phyloP scores from a whole-genome alignment of 2,329 filamentous ascomycete genomes.

The Gaeumannomyces tritici region DNA sequence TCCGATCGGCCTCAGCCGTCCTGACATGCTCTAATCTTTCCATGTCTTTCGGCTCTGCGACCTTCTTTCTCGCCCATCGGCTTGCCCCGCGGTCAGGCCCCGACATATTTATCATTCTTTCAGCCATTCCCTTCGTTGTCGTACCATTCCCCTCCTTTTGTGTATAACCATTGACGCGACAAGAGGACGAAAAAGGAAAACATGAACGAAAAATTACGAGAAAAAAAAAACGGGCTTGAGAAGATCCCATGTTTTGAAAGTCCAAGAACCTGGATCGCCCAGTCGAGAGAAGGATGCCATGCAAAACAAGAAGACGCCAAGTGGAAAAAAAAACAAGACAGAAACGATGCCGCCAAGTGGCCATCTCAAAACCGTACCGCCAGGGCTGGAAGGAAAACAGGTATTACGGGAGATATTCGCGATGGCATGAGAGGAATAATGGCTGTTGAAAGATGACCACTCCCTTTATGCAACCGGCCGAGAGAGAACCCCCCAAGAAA shows the following conservation, averaged over 20 bases:
- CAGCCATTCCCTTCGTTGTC: not conserved
- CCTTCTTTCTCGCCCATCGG: not conserved
- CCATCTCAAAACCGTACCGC: not conserved
- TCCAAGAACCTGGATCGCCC: conserved; percentile 5
- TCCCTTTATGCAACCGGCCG: conserved; percentile 1
- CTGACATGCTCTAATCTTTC: not conserved
- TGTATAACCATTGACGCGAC: conserved; percentile 7
- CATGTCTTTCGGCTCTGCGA: not conserved
- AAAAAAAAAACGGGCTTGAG: not conserved
- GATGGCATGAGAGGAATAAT: not conserved
- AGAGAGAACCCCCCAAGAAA: conserved; percentile 2
- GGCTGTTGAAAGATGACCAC: not conserved
- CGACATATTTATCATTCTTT: not conserved
- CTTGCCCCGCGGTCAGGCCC: not conserved
- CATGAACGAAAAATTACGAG: conserved; percentile 1
- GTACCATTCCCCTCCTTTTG: not conserved
- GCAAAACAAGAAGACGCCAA: conserved; percentile 1
- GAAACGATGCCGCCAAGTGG: not conserved
- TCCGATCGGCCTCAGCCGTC: too few relatives aligned
- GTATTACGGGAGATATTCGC: not conserved
- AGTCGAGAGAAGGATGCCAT: not conserved
- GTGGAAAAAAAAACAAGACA: not conserved
- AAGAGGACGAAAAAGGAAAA: conserved; percentile 7
- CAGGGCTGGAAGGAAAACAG: conserved; percentile 1
- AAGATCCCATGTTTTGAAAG: conserved; percentile 7